Evolutionary conservation across 768 basidiomycete species (phyloP), one percentile per base, ranked within the genome.

Genomic region (Mycena kentingensis): DNA sequence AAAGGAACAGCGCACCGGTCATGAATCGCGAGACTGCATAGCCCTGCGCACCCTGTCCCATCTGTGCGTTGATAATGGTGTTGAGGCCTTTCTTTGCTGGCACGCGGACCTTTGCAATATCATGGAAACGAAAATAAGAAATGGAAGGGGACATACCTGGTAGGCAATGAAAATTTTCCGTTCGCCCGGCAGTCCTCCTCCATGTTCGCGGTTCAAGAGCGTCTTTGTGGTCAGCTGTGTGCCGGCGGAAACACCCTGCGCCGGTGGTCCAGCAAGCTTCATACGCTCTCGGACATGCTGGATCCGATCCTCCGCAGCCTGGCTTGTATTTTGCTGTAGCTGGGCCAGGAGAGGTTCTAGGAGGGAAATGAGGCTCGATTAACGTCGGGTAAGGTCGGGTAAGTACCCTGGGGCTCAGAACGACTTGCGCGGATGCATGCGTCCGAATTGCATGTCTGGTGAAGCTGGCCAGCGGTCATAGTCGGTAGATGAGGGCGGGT

Each of bases 401-500:
- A n/a, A n/a, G n/a, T n/a, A n/a, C n/a, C n/a, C n/a, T n/a, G n/a
- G n/a, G n/a, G 15, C n/a, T n/a, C 26, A 2, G 44, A 25, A 21
- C 13, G n/a, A 5, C 22, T 19, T 36, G 46, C 31, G 18, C 37
- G 35, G 8, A 27, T 35, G 46, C 46, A 47, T 5, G 5, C 34
- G 3, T 22, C 22, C 8, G 41, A 50, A 10, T 38, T 38, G 19
- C 49, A 50, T 28, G 38, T 50, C 21, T 50, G 49, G 10, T 10
- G 27, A 15, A 24, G 16, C 6, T 50, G 27, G 29, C 19, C 18
- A 19, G 49, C 21, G 12, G 18, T 15, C 26, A n/a, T n/a, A n/a
- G n/a, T n/a, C n/a, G 38, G 49, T 29, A 50, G 34, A 28, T 50
- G 38, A 19, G 36, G 49, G 12, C 49, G 25, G 11, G 49, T 50